These are phyloP conservation scores for Metschnikowia gruessii DNA, from an alignment of 805 yeast genomes.

Conservation along the genomic window DNA sequence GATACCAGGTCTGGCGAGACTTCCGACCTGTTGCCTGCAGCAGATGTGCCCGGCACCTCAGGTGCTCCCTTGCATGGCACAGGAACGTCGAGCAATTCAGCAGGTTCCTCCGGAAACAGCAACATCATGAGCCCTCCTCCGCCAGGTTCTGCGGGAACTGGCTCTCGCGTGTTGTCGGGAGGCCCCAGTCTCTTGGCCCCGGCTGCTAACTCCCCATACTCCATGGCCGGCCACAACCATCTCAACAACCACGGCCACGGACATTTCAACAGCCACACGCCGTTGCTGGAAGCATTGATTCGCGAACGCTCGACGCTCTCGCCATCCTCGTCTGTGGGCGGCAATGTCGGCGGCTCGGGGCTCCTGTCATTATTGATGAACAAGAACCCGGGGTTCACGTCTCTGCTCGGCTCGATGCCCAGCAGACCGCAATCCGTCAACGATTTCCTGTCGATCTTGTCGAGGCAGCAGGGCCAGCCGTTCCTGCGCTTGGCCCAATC, in stretches of 20 bases:
- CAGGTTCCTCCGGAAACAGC: neutral
- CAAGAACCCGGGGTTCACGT: conserved; percentile 23
- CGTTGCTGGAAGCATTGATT: conserved; percentile 14
- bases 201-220: conserved; percentile 13
- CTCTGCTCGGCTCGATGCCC: conserved; percentile 33
- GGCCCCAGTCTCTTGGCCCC: conserved; percentile 21
- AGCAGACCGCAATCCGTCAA: conserved; percentile 44
- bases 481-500: conserved; percentile 3
- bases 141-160: neutral
- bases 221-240: conserved; percentile 1
- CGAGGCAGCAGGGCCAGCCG: conserved; percentile 11
- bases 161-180: conserved; percentile 9
- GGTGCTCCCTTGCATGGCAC: neutral
- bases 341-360: conserved; percentile 10
- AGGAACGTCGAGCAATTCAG: neutral
- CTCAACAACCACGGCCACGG: conserved; percentile 3
- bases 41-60: neutral
- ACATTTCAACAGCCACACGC: neutral
- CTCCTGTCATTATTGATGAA: conserved; percentile 28
- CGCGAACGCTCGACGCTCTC: conserved; percentile 18
- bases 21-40: neutral
- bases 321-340: neutral
- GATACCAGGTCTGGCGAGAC: neutral
- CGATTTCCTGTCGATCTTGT: conserved; percentile 27
- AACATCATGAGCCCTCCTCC: neutral